Evolutionary conservation across 441 rosid species (phyloP).

Genomic region (Jatropha multifida): DNA sequence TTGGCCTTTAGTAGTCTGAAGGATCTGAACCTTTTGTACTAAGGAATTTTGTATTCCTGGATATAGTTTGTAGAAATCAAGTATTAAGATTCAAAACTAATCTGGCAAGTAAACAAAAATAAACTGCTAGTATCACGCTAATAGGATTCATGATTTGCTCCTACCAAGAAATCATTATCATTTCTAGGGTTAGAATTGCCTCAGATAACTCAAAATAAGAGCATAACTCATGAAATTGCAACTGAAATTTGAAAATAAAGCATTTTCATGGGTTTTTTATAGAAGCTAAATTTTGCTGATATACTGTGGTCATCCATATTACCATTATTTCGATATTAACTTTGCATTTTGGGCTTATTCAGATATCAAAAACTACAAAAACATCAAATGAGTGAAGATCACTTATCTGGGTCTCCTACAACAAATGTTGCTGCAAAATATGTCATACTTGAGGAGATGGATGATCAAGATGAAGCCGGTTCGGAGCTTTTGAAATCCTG

Average conservation of each 20-base stretch:
- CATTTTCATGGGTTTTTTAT: too few species aligned
- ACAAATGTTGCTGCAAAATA: slow-evolving; percentile 51
- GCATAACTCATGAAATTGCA: too few species aligned
- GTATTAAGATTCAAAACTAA: too few species aligned
- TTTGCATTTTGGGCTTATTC: not conserved
- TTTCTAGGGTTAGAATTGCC: too few species aligned
- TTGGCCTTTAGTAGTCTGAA: not conserved
- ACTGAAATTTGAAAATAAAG: too few species aligned
- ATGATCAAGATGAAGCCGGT: slow-evolving; percentile 50
- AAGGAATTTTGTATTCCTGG: not conserved
- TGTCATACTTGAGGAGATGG: slow-evolving; percentile 79
- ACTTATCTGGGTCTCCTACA: slow-evolving; percentile 22
- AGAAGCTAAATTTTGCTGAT: not conserved
- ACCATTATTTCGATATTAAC: not conserved
- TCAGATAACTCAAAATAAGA: too few species aligned
- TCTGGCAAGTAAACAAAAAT: too few species aligned
- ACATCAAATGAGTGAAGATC: slow-evolving; percentile 42
- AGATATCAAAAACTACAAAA: slow-evolving; percentile 72
- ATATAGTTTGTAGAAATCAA: too few species aligned
- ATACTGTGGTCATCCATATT: not conserved
- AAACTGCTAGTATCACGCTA: too few species aligned
- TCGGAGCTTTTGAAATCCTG: slow-evolving; percentile 24
- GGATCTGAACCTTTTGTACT: not conserved
- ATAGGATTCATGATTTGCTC: too few species aligned
- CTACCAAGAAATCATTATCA: too few species aligned